Evolutionary conservation across 345 rosid genomes (phyloP).

Genomic region (Aurinia saxatilis): DNA sequence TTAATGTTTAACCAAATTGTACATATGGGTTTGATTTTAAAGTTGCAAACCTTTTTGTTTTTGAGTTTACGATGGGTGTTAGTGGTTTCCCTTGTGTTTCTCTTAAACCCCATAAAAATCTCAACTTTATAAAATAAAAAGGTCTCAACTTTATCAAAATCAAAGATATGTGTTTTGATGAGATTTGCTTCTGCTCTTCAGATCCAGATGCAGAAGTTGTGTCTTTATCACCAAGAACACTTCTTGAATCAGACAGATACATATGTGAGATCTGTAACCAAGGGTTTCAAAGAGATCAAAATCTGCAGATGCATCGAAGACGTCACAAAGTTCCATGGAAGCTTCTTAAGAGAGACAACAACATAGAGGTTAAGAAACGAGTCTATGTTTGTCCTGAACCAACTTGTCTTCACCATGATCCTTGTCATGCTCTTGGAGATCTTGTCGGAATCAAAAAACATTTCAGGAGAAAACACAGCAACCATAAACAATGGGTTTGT

Average conservation of each 20-base stretch:
- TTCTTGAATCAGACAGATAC: conserved; percentile 71
- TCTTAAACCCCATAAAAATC: background rate
- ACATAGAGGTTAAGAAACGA: conserved; percentile 57
- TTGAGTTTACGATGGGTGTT: background rate
- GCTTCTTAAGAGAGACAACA: conserved; percentile 63
- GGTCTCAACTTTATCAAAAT: background rate
- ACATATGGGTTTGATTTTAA: background rate
- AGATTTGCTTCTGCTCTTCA: conserved; percentile 10
- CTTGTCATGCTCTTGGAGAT: conserved; percentile 82
- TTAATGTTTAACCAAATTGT: background rate
- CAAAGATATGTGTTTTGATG: conserved; percentile 5
- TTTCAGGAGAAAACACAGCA: conserved; percentile 70
- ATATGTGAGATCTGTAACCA: conserved; percentile 89
- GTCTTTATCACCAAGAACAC: conserved; percentile 62
- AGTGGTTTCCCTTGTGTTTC: background rate
- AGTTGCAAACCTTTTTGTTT: background rate
- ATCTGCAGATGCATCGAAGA: conserved; percentile 82
- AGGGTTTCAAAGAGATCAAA: conserved; percentile 87
- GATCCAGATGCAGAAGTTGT: conserved; percentile 95
- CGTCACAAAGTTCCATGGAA: conserved; percentile 90
- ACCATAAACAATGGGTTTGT: conserved; percentile 78
- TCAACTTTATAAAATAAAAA: conserved; percentile 1
- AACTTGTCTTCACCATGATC: conserved; percentile 73
- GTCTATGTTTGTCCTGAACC: conserved; percentile 82
- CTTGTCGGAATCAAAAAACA: conserved; percentile 83